phyloP scores from a whole-genome alignment of 306 rosid genomes.

The Sphenostylis stenocarpa region DNA sequence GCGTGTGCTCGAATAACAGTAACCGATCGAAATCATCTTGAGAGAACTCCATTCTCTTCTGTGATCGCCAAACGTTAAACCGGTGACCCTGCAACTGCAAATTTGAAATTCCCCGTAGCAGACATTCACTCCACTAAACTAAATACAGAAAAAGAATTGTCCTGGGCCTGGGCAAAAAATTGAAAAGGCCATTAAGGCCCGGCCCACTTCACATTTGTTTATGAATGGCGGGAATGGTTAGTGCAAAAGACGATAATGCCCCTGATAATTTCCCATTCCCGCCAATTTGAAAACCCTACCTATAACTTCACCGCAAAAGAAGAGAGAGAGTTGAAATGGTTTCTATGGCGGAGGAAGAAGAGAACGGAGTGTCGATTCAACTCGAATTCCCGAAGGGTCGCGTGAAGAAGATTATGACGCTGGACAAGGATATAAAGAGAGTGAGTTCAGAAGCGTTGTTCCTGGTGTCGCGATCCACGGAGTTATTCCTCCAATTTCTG shows the following conservation, averaged over 20 bases:
- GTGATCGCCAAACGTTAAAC: neutral
- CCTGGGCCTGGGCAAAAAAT: neutral
- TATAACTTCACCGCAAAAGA: neutral
- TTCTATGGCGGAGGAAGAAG: conserved; percentile 50
- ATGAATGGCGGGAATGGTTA: neutral
- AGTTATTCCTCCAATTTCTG: conserved; percentile 70
- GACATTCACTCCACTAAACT: neutral
- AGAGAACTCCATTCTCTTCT: conserved; percentile 57
- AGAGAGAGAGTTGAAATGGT: neutral
- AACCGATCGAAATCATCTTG: conserved; percentile 62
- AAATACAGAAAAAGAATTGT: neutral
- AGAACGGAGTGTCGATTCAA: conserved; percentile 20
- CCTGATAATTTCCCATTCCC: conserved; percentile 21
- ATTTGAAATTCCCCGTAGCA: neutral
- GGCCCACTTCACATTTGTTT: neutral
- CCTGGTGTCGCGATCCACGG: conserved; percentile 68
- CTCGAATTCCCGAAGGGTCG: conserved; percentile 66
- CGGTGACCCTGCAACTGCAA: neutral
- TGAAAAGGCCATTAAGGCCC: neutral
- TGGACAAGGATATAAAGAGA: conserved; percentile 64
- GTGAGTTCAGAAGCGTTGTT: conserved; percentile 75
- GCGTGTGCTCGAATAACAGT: conserved; percentile 52
- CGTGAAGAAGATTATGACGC: conserved; percentile 79
- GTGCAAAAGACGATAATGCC: neutral
- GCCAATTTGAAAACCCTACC: conserved; percentile 47